phyloP scores from a whole-genome alignment of 179 eudicot species.

The Drosera spatulata region DNA sequence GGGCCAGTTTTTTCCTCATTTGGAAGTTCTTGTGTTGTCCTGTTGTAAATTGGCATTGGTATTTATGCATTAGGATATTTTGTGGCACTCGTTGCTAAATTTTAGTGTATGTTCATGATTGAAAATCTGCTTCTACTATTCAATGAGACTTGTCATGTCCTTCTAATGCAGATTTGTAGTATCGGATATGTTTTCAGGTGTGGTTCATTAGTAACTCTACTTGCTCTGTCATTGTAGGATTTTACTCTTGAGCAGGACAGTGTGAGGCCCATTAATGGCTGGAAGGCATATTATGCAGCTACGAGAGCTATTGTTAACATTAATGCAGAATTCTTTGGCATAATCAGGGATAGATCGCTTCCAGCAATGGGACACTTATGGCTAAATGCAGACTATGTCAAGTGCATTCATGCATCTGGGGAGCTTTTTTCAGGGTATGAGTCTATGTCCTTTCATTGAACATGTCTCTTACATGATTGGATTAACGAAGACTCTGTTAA shows the following conservation, averaged over 20 bases:
- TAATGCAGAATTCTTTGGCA: slow-evolving; percentile 71
- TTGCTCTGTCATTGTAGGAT: slow-evolving; percentile 42
- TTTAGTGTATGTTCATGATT: too few relatives aligned
- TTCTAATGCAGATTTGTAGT: too few relatives aligned
- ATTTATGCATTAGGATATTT: too few relatives aligned
- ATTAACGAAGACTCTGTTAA: too few relatives aligned
- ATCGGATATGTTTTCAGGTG: neutral
- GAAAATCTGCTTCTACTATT: too few relatives aligned
- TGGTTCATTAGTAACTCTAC: slow-evolving; percentile 3
- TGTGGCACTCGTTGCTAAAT: too few relatives aligned
- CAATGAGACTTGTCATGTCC: too few relatives aligned
- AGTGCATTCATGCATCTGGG: slow-evolving; percentile 81
- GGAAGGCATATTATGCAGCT: slow-evolving; percentile 99
- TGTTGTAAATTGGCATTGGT: too few relatives aligned
- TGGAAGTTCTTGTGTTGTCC: too few relatives aligned
- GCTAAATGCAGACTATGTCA: slow-evolving; percentile 93
- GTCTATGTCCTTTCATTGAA: neutral
- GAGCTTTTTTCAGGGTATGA: slow-evolving; percentile 73
- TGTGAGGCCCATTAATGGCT: slow-evolving; percentile 73
- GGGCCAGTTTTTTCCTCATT: too few relatives aligned
- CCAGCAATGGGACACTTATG: slow-evolving; percentile 79
- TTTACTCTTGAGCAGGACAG: slow-evolving; percentile 82
- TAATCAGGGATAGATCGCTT: slow-evolving; percentile 73
- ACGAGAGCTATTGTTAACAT: slow-evolving; percentile 78
- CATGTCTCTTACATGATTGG: neutral